These are phyloP conservation scores for Penicillium sp. DNA, from an alignment of 2,329 filamentous ascomycete species.

Conservation along the genomic window DNA sequence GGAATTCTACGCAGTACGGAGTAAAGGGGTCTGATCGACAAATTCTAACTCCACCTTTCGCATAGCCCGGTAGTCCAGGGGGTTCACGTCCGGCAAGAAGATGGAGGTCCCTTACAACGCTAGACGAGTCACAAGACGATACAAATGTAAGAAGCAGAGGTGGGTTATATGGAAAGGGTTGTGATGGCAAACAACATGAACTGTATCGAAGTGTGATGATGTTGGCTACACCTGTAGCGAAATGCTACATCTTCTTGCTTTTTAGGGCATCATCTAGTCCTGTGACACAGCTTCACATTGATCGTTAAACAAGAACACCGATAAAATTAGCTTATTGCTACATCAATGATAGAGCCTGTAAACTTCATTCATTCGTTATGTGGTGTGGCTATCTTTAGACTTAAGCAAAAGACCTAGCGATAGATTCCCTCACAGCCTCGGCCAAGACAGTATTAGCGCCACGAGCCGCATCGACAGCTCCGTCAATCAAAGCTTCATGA, in stretches of 20 bases:
- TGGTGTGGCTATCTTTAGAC: conserved; percentile 6
- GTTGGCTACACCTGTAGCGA: neutral
- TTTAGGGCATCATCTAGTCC: neutral
- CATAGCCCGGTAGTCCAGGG: neutral
- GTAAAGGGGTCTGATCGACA: neutral
- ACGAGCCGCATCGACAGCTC: conserved; percentile 62
- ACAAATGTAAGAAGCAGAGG: neutral
- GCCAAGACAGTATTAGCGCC: conserved; percentile 60
- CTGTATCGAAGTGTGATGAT: neutral
- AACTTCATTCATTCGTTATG: conserved; percentile 27
- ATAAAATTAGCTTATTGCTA: neutral
- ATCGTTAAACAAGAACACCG: neutral
- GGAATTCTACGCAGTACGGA: neutral
- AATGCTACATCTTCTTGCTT: neutral
- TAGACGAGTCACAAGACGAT: neutral
- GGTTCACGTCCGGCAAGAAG: neutral
- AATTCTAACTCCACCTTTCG: neutral
- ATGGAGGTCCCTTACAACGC: neutral
- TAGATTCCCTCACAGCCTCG: conserved; percentile 61
- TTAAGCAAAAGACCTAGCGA: conserved; percentile 41
- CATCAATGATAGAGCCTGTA: neutral
- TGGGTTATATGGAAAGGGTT: neutral
- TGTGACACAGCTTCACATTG: neutral
- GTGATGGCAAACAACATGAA: neutral
- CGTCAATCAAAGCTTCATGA: conserved; percentile 59